Conservation (phyloP, 352 stramenopile genomes). For the Phytophthora cactorum region DNA sequence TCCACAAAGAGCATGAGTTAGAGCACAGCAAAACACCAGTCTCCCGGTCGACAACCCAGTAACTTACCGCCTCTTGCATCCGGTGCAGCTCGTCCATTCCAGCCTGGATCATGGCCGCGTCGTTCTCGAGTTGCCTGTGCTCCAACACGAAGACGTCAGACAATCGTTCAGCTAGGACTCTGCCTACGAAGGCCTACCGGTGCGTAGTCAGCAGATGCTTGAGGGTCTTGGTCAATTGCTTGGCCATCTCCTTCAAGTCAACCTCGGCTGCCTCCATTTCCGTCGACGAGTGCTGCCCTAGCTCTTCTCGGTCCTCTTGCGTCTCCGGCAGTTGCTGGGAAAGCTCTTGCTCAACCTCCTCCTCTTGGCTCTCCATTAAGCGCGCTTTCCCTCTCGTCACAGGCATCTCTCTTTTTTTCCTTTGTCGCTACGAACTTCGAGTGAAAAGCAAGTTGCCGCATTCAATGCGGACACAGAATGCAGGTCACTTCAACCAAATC, state of each 20-base stretch:
- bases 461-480: constrained; percentile 25
- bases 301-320: constrained; percentile 22
- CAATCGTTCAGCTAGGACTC: not conserved
- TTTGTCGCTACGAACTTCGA: constrained; percentile 20
- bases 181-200: constrained; percentile 20
- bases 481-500: constrained; percentile 49
- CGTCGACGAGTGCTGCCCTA: constrained; percentile 19
- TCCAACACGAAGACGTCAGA: constrained; percentile 13
- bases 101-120: constrained; percentile 59
- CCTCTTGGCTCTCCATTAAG: constrained; percentile 36
- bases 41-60: not conserved
- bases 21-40: not conserved
- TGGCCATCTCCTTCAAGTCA: constrained; percentile 41
- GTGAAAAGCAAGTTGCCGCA: constrained; percentile 24
- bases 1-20: constrained; percentile 1
- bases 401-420: constrained; percentile 31
- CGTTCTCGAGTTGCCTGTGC: constrained; percentile 55
- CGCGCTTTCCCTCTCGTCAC: constrained; percentile 43
- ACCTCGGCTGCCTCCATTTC: constrained; percentile 18
- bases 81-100: constrained; percentile 66
- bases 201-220: constrained; percentile 43
- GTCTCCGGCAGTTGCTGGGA: constrained; percentile 19
- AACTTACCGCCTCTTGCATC: constrained; percentile 58
- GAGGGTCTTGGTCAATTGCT: constrained; percentile 41
- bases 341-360: constrained; percentile 24